Evolutionary conservation across 106 monocot species (phyloP).

Genomic region (Phalaenopsis aphrodite): DNA sequence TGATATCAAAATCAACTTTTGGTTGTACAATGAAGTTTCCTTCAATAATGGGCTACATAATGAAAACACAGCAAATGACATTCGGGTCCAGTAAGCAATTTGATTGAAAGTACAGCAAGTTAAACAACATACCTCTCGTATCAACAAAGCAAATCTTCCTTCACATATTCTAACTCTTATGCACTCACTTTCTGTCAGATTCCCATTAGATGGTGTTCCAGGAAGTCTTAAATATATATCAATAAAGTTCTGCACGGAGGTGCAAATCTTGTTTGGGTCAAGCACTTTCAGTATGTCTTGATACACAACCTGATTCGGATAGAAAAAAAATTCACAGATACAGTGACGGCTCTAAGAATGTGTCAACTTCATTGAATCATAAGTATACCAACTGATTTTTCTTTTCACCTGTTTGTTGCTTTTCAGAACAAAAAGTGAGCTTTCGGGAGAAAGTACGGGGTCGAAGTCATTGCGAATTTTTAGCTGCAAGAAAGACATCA

Average conservation of each 20-base stretch:
- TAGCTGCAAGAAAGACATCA: slow-evolving; percentile 43
- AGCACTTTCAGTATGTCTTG: slow-evolving; percentile 91
- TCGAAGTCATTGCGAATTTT: slow-evolving; percentile 99
- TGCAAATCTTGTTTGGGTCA: slow-evolving; percentile 80
- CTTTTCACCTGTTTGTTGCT: slow-evolving; percentile 76
- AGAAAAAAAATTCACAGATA: slow-evolving; percentile 5
- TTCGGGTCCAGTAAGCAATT: slow-evolving; percentile 6
- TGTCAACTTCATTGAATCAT: neutral
- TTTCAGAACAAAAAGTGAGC: slow-evolving; percentile 93
- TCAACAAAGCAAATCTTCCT: slow-evolving; percentile 94
- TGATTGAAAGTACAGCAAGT: slow-evolving; percentile 7
- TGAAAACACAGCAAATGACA: slow-evolving; percentile 5
- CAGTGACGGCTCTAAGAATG: neutral
- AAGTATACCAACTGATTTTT: slow-evolving; percentile 6
- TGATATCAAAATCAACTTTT: slow-evolving; percentile 98
- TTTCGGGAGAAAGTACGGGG: slow-evolving; percentile 98
- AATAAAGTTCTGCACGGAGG: slow-evolving; percentile 91
- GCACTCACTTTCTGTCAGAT: slow-evolving; percentile 79
- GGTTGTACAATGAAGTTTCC: slow-evolving; percentile 97
- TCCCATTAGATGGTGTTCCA: slow-evolving; percentile 69
- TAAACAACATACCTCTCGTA: slow-evolving; percentile 61
- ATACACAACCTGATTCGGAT: slow-evolving; percentile 51
- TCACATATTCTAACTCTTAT: slow-evolving; percentile 98
- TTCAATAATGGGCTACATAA: slow-evolving; percentile 74
- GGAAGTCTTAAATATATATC: slow-evolving; percentile 91